Conservation (phyloP, 352 stramenopile species). For the Pythium pyrilobum region DNA sequence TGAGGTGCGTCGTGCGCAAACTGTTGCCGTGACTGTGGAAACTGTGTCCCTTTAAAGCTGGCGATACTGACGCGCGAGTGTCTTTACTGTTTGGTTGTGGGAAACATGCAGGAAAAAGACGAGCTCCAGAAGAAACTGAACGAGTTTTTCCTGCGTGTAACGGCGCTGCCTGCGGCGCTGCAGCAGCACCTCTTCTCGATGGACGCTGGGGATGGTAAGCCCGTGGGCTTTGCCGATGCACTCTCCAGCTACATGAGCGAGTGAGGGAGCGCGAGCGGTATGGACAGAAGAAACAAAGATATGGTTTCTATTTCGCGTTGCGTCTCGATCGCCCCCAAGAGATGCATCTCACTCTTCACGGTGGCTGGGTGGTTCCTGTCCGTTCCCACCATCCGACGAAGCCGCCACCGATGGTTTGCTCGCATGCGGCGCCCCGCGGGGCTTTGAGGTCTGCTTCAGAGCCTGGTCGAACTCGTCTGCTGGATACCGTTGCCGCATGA, state of each 20-base stretch:
- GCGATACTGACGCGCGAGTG: neutral
- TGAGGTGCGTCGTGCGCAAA: constrained; percentile 37
- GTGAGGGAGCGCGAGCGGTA: too few species aligned
- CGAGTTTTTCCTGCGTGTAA: constrained; percentile 74
- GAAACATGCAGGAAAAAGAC: constrained; percentile 68
- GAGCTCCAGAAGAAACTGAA: constrained; percentile 76
- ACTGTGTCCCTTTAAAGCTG: too few species aligned
- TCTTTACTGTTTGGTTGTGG: too few species aligned
- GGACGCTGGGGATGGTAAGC: constrained; percentile 22
- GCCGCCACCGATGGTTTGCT: neutral
- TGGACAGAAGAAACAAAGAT: too few species aligned
- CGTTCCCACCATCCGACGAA: too few species aligned
- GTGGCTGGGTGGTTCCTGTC: too few species aligned
- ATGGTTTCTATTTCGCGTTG: too few species aligned
- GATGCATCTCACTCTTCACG: neutral
- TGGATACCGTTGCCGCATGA: constrained; percentile 40
- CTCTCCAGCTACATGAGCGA: constrained; percentile 72
- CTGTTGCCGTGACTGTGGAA: too few species aligned
- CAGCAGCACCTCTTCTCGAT: constrained; percentile 68
- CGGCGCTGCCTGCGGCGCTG: constrained; percentile 51
- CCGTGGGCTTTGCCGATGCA: constrained; percentile 63
- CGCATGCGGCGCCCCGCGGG: too few species aligned
- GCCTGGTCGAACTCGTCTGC: constrained; percentile 18
- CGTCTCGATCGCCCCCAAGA: too few species aligned
- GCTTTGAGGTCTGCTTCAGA: neutral